phyloP scores from a whole-genome alignment of 805 yeast genomes.

The Pichia cabralensis region DNA sequence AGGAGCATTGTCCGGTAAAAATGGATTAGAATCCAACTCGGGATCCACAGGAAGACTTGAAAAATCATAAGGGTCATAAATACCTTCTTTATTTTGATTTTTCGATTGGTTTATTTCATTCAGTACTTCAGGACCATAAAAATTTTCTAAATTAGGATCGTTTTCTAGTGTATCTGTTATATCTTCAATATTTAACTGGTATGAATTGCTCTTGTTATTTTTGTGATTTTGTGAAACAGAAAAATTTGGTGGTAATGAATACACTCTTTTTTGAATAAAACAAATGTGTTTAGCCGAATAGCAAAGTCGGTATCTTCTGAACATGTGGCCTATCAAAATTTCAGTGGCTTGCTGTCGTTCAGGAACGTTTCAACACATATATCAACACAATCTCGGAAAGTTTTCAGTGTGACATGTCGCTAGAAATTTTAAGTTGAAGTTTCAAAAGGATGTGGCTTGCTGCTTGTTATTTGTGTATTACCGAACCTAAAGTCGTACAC shows the following conservation, averaged over 20 bases:
- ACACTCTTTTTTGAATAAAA: too few species aligned
- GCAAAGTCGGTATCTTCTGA: too few species aligned
- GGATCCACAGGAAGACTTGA: conserved; percentile 6
- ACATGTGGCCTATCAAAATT: too few species aligned
- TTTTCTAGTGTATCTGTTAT: conserved; percentile 17
- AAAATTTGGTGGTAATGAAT: conserved; percentile 4
- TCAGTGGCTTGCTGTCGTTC: too few species aligned
- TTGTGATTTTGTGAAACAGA: background rate
- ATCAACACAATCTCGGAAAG: too few species aligned
- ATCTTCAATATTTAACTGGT: conserved; percentile 5
- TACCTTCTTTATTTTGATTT: background rate
- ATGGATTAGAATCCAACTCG: background rate
- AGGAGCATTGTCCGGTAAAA: conserved; percentile 9
- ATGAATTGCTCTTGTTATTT: background rate
- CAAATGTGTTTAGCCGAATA: too few species aligned
- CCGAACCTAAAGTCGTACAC: too few species aligned
- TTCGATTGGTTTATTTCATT: background rate
- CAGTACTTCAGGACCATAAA: conserved; percentile 12
- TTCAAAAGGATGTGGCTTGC: too few species aligned
- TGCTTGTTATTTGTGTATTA: too few species aligned
- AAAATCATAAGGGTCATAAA: conserved; percentile 17
- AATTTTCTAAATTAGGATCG: conserved; percentile 23
- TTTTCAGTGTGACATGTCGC: too few species aligned
- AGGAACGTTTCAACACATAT: too few species aligned
- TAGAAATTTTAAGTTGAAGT: too few species aligned